Percentiles rank a stretch among this genome's conserved stretches.
Conservation (phyloP, 768 basidiomycete species). For the Suillus discolor region DNA sequence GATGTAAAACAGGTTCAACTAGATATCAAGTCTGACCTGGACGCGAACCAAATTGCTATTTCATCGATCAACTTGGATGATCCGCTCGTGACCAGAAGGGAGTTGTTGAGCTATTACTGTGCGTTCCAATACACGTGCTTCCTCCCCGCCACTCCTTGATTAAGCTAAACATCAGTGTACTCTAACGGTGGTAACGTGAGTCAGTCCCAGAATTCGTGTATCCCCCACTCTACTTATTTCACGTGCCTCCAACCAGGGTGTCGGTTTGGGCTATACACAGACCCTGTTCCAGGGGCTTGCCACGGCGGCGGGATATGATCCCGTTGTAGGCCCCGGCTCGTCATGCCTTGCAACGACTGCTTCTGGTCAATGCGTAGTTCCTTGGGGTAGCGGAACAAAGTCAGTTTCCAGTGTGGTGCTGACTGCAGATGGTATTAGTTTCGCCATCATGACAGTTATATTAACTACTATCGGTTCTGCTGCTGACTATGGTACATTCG, state of each 20-base stretch:
- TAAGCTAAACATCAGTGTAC: constrained; percentile 52
- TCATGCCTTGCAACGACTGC: constrained; percentile 58
- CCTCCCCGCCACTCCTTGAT: not conserved
- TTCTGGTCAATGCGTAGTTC: constrained; percentile 77
- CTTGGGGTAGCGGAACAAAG: constrained; percentile 75
- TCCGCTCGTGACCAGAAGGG: constrained; percentile 69
- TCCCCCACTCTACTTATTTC: not conserved
- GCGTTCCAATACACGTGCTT: constrained; percentile 24
- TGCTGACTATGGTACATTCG: constrained; percentile 49
- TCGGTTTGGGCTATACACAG: constrained; percentile 69
- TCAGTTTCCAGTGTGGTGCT: constrained; percentile 77
- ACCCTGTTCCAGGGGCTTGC: constrained; percentile 77
- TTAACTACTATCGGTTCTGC: constrained; percentile 74
- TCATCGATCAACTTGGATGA: constrained; percentile 51
- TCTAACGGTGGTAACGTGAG: constrained; percentile 79
- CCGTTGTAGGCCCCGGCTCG: constrained; percentile 66
- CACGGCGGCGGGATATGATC: constrained; percentile 74
- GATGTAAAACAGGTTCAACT: constrained; percentile 16
- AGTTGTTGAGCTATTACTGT: constrained; percentile 85
- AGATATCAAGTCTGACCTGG: constrained; percentile 13
- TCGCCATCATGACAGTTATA: constrained; percentile 77
- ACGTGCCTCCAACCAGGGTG: constrained; percentile 47
- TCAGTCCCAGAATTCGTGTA: not conserved
- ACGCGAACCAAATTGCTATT: constrained; percentile 32
- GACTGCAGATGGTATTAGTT: constrained; percentile 73